Evolutionary conservation across 768 basidiomycete species (phyloP).

Genomic region (Scleroderma bovista): DNA sequence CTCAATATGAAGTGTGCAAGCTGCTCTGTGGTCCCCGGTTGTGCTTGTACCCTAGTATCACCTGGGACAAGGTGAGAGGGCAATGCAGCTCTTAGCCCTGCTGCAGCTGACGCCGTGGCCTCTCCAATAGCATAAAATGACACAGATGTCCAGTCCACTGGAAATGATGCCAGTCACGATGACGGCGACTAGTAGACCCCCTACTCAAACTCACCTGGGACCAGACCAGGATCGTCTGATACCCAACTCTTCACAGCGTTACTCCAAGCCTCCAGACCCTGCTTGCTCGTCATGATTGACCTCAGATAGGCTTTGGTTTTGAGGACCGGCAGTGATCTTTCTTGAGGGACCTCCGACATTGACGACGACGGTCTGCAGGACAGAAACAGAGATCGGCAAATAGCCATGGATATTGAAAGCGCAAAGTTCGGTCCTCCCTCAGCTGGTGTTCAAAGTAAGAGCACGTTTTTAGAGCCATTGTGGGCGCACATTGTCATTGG

Average conservation of each 20-base stretch:
- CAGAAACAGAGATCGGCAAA: slow-evolving; percentile 54
- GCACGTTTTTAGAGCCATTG: slow-evolving; percentile 28
- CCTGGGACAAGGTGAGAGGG: slow-evolving; percentile 31
- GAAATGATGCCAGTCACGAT: slow-evolving; percentile 3
- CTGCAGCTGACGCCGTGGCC: slow-evolving; percentile 49
- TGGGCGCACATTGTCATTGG: too few species aligned
- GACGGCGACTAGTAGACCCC: not conserved
- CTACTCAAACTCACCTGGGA: slow-evolving; percentile 4
- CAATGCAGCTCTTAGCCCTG: slow-evolving; percentile 28
- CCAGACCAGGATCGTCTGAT: slow-evolving; percentile 1
- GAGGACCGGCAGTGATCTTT: slow-evolving; percentile 38
- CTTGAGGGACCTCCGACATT: slow-evolving; percentile 42
- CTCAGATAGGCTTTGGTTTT: slow-evolving; percentile 36
- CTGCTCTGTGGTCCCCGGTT: slow-evolving; percentile 62
- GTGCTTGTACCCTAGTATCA: slow-evolving; percentile 38
- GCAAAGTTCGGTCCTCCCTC: slow-evolving; percentile 46
- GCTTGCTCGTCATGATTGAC: slow-evolving; percentile 76
- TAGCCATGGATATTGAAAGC: slow-evolving; percentile 46
- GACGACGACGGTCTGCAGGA: slow-evolving; percentile 59
- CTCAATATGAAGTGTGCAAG: slow-evolving; percentile 60
- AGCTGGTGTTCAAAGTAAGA: slow-evolving; percentile 37
- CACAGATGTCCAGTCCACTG: slow-evolving; percentile 45
- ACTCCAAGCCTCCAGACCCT: slow-evolving; percentile 71
- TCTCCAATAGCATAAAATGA: slow-evolving; percentile 81
- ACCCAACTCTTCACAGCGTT: slow-evolving; percentile 28